Conservation (phyloP, 2,329 filamentous ascomycete species). For the Diaporthe ampelina region DNA sequence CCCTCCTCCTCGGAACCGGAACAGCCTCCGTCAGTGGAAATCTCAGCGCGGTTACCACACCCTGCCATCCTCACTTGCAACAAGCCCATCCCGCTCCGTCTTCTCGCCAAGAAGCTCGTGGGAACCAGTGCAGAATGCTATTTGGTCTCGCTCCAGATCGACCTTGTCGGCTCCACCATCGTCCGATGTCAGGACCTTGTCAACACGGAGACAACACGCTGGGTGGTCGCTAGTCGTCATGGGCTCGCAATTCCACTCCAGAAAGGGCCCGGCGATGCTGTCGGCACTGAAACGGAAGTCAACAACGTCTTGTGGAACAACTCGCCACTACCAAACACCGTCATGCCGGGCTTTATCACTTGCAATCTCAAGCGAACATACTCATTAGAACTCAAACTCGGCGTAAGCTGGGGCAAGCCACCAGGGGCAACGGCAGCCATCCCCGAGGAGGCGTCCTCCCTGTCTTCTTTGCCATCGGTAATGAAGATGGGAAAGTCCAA, state of each 20-base stretch:
- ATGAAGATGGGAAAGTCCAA: conserved; percentile 44
- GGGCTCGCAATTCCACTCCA: conserved; percentile 81
- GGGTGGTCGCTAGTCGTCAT: conserved; percentile 80
- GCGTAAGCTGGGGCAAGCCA: conserved; percentile 79
- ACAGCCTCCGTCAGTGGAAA: conserved; percentile 79
- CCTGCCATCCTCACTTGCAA: conserved; percentile 93
- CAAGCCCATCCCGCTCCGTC: conserved; percentile 82
- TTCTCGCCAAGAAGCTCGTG: conserved; percentile 83
- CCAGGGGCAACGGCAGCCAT: conserved; percentile 45
- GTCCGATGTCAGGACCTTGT: conserved; percentile 83
- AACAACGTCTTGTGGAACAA: conserved; percentile 81
- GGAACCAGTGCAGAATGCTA: conserved; percentile 78
- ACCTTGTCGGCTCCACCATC: conserved; percentile 83
- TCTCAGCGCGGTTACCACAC: conserved; percentile 84
- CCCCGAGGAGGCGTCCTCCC: conserved; percentile 39
- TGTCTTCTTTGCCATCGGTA: conserved; percentile 36
- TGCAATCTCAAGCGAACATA: conserved; percentile 90
- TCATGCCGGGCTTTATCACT: conserved; percentile 87
- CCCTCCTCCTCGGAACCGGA: conserved; percentile 29
- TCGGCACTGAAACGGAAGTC: conserved; percentile 77
- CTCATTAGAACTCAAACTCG: conserved; percentile 85
- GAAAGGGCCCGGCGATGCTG: conserved; percentile 64
- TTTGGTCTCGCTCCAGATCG: conserved; percentile 84
- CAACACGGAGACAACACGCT: conserved; percentile 78
- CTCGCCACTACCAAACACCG: conserved; percentile 82